Conservation (phyloP, 2,329 filamentous ascomycete species). For the Juglanconis juglandina region DNA sequence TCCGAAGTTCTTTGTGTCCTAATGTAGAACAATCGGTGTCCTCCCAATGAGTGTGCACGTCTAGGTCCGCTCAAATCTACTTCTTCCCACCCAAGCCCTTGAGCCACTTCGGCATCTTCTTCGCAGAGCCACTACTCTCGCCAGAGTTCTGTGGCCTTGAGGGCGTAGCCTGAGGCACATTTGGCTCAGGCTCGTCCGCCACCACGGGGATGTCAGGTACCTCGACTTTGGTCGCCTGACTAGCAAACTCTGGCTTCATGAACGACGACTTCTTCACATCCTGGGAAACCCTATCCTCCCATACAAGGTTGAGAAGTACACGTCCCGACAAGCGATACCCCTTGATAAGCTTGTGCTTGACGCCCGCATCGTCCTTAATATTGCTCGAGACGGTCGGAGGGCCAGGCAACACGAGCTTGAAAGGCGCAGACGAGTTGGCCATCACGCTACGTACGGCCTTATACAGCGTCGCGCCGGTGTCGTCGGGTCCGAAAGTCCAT, state of each 20-base stretch:
- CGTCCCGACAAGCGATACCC: conserved; percentile 68
- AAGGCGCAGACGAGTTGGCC: conserved; percentile 54
- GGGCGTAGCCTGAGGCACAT: conserved; percentile 20
- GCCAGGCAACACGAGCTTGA: conserved; percentile 66
- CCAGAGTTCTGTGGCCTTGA: conserved; percentile 27
- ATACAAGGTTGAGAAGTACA: conserved; percentile 73
- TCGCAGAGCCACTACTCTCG: conserved; percentile 33
- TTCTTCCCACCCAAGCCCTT: conserved; percentile 67
- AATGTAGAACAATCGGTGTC: not conserved
- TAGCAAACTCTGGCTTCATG: conserved; percentile 55
- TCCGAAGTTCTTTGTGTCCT: not conserved
- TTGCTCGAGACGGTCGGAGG: conserved; percentile 23
- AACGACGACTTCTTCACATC: conserved; percentile 54
- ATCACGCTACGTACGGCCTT: conserved; percentile 71
- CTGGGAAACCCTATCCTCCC: conserved; percentile 62
- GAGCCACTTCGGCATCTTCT: conserved; percentile 66
- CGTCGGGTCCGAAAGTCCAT: conserved; percentile 63
- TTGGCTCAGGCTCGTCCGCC: conserved; percentile 34
- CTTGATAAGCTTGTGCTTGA: conserved; percentile 60
- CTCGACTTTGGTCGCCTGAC: conserved; percentile 63
- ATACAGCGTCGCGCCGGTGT: conserved; percentile 72
- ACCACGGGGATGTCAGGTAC: conserved; percentile 53
- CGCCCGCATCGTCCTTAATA: conserved; percentile 45
- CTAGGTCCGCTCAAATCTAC: conserved; percentile 33
- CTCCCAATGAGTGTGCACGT: no score